A percentile compares a stretch with the other conserved stretches of the same genome.
Conservation (phyloP, 345 rosid species). For the Noccaea bulbosa region DNA sequence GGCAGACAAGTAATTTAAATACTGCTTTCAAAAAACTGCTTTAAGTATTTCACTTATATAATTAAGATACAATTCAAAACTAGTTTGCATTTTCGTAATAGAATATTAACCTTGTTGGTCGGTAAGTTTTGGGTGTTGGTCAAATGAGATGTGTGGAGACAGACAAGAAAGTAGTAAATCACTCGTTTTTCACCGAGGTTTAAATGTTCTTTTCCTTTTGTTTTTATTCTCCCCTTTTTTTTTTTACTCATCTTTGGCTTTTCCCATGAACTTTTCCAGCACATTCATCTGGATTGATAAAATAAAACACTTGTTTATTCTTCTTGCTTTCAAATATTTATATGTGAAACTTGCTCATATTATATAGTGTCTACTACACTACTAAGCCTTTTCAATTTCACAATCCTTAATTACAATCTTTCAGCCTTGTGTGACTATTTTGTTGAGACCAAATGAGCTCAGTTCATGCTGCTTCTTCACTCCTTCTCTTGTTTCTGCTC, state of each 20-base stretch:
- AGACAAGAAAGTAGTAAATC: slow-evolving; percentile 40
- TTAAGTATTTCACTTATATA: background rate
- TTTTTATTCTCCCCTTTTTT: slow-evolving; percentile 20
- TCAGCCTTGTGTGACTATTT: slow-evolving; percentile 7
- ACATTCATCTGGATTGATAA: slow-evolving; percentile 41
- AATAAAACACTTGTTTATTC: slow-evolving; percentile 20
- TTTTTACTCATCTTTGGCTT: slow-evolving; percentile 41
- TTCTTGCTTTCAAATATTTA: slow-evolving; percentile 18
- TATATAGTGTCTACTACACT: slow-evolving; percentile 32
- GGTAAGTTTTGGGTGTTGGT: slow-evolving; percentile 33
- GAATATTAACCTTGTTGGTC: slow-evolving; percentile 25
- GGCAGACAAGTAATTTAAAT: slow-evolving; percentile 30
- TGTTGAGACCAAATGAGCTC: slow-evolving; percentile 30
- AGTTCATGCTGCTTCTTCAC: slow-evolving; percentile 29
- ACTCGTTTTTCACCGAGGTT: slow-evolving; percentile 45
- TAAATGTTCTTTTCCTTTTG: slow-evolving; percentile 36
- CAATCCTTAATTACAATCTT: background rate
- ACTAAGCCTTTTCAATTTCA: slow-evolving; percentile 11
- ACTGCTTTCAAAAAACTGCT: slow-evolving; percentile 23
- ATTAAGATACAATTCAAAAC: background rate
- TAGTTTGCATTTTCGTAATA: slow-evolving; percentile 15
- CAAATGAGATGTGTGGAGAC: slow-evolving; percentile 28
- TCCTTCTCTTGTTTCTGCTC: slow-evolving; percentile 38
- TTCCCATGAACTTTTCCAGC: slow-evolving; percentile 39
- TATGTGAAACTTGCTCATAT: slow-evolving; percentile 22